phyloP scores from a whole-genome alignment of 257 asterid genomes.

The Solanum tarijense region DNA sequence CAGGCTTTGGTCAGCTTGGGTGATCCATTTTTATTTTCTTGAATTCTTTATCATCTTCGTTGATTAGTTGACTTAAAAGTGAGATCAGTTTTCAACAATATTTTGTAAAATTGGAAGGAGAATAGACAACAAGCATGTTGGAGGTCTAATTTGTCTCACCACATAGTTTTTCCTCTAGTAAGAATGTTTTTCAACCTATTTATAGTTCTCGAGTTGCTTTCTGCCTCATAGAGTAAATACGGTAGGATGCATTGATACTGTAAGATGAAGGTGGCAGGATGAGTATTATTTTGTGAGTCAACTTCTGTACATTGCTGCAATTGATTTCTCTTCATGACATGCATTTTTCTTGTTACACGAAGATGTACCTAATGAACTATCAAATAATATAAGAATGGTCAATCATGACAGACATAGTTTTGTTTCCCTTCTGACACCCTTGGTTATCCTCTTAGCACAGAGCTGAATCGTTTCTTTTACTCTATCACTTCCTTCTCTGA shows the following conservation, averaged over 20 bases:
- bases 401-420: background rate
- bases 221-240: background rate
- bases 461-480: background rate
- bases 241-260: background rate
- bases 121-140: background rate
- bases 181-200: background rate
- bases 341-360: background rate
- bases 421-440: background rate
- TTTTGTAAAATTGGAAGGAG: background rate
- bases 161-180: background rate
- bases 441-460: background rate
- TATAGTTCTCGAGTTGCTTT: background rate
- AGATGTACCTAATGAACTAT: background rate
- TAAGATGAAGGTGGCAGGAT: background rate
- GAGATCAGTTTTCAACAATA: background rate
- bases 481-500: background rate
- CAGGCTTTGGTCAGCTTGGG: conserved; percentile 94
- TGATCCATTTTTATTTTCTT: conserved; percentile 9
- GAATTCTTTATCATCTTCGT: background rate
- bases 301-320: background rate
- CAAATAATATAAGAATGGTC: background rate
- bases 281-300: background rate
- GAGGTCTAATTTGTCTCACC: background rate
- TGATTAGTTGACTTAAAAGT: background rate
- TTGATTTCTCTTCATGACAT: background rate